phyloP scores from a whole-genome alignment of 2,329 filamentous ascomycete genomes.

The Rutstroemia sp. region DNA sequence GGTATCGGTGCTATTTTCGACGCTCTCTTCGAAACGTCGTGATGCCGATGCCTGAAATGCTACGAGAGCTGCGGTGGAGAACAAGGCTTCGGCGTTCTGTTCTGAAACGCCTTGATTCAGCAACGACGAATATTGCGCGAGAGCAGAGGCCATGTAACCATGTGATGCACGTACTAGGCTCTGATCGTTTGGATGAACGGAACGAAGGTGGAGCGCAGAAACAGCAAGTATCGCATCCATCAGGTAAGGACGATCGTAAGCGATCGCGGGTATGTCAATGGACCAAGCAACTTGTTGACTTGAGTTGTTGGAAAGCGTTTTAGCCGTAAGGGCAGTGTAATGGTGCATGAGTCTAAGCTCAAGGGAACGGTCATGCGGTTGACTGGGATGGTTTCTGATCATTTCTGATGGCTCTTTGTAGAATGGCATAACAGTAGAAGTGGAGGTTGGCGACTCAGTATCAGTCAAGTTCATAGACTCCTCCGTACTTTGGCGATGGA shows the following conservation, averaged over 20 bases:
- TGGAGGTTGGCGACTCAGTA: slow-evolving; percentile 11
- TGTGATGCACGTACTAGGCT: slow-evolving; percentile 55
- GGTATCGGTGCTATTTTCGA: slow-evolving; percentile 35
- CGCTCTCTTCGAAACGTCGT: slow-evolving; percentile 51
- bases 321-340: slow-evolving; percentile 52
- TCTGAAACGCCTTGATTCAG: slow-evolving; percentile 50
- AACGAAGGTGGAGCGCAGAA: slow-evolving; percentile 54
- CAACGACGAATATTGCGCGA: slow-evolving; percentile 51
- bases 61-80: slow-evolving; percentile 56
- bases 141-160: slow-evolving; percentile 56
- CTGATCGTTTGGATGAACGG: slow-evolving; percentile 48
- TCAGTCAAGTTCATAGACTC: slow-evolving; percentile 5
- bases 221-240: slow-evolving; percentile 59
- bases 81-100: slow-evolving; percentile 54
- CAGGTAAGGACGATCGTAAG: slow-evolving; percentile 53
- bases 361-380: slow-evolving; percentile 30
- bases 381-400: slow-evolving; percentile 10
- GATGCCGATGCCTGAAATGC: slow-evolving; percentile 60
- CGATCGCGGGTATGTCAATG: slow-evolving; percentile 51
- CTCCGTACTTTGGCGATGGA: background rate
- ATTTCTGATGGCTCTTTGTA: slow-evolving; percentile 19
- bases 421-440: slow-evolving; percentile 15
- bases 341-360: slow-evolving; percentile 59
- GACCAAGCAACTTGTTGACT: slow-evolving; percentile 52
- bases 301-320: slow-evolving; percentile 47